These are phyloP conservation scores for Trypanosoma platydactyli DNA, from an alignment of 208 protist species.

Conservation along the genomic window DNA sequence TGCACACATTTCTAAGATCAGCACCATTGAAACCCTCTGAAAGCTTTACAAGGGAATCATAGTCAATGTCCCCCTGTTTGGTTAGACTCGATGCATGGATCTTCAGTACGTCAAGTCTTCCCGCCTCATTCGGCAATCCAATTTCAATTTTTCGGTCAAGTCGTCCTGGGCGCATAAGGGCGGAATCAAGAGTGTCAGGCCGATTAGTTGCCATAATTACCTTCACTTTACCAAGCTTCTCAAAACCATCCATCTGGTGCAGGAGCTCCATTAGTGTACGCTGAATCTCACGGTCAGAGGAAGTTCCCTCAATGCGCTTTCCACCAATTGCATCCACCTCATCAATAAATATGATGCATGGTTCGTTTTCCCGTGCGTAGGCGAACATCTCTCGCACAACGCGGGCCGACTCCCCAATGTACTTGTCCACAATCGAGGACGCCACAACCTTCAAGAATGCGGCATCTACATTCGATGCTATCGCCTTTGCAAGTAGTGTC, in stretches of 20 bases:
- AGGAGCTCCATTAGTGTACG: conserved; percentile 99
- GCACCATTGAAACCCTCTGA: conserved; percentile 99
- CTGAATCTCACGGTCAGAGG: conserved; percentile 99
- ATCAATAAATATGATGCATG: conserved; percentile 99
- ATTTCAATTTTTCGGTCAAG: conserved; percentile 98
- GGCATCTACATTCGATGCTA: conserved; percentile 98
- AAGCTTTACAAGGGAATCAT: conserved; percentile 98
- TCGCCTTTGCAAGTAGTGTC: conserved; percentile 98
- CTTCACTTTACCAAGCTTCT: conserved; percentile 98
- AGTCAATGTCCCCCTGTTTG: conserved; percentile 99
- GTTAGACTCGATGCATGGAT: conserved; percentile 97
- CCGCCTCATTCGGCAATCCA: conserved; percentile 97
- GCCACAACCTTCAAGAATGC: conserved; percentile 99
- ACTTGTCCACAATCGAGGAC: conserved; percentile 99
- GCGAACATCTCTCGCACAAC: conserved; percentile 99
- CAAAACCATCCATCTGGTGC: conserved; percentile 99
- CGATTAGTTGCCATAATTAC: conserved; percentile 99
- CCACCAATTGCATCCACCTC: conserved; percentile 99
- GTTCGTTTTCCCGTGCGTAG: conserved; percentile 97
- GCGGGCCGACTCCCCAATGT: conserved; percentile 99
- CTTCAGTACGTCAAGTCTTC: conserved; percentile 96
- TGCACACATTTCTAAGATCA: conserved; percentile 98
- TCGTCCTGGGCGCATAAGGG: conserved; percentile 97
- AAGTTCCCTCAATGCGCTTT: conserved; percentile 98
- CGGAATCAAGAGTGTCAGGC: conserved; percentile 95